Evolutionary conservation across 345 rosid species (phyloP).

Genomic region (Rhodamnia argentea): DNA sequence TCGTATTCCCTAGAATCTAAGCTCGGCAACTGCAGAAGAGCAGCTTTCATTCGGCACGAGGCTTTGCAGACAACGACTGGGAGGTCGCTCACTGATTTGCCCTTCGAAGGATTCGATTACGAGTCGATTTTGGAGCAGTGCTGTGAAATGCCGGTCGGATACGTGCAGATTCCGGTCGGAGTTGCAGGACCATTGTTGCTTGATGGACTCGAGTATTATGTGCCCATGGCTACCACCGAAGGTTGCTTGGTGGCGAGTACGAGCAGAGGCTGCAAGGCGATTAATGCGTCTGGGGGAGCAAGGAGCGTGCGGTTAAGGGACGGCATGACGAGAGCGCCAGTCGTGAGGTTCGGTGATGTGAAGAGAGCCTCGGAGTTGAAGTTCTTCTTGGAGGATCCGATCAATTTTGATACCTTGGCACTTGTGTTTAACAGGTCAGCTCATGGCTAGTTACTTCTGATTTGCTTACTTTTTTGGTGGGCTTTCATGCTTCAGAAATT

Average conservation of each 20-base stretch:
- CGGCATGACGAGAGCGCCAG: conserved; percentile 81
- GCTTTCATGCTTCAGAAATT: not conserved
- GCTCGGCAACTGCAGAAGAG: conserved; percentile 67
- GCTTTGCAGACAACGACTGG: conserved; percentile 69
- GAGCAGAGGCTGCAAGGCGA: conserved; percentile 84
- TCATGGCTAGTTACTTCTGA: not conserved
- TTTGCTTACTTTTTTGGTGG: not conserved
- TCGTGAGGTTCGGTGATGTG: conserved; percentile 45
- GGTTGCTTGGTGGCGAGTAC: conserved; percentile 88
- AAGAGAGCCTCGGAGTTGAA: conserved; percentile 59
- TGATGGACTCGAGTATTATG: conserved; percentile 54
- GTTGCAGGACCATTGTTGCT: conserved; percentile 76
- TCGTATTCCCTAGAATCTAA: conserved; percentile 60
- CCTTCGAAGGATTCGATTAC: conserved; percentile 72
- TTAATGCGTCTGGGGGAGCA: conserved; percentile 65
- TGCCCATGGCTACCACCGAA: conserved; percentile 96
- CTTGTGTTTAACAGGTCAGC: conserved; percentile 55
- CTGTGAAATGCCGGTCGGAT: conserved; percentile 93
- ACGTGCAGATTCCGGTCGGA: conserved; percentile 84
- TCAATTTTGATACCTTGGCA: conserved; percentile 47
- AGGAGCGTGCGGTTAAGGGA: conserved; percentile 38
- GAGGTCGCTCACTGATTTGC: conserved; percentile 55
- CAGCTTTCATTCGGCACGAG: conserved; percentile 56
- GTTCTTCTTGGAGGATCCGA: conserved; percentile 61
- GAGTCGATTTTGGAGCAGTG: conserved; percentile 69